Conservation (phyloP, 768 basidiomycete species). For the Collybia sp. region DNA sequence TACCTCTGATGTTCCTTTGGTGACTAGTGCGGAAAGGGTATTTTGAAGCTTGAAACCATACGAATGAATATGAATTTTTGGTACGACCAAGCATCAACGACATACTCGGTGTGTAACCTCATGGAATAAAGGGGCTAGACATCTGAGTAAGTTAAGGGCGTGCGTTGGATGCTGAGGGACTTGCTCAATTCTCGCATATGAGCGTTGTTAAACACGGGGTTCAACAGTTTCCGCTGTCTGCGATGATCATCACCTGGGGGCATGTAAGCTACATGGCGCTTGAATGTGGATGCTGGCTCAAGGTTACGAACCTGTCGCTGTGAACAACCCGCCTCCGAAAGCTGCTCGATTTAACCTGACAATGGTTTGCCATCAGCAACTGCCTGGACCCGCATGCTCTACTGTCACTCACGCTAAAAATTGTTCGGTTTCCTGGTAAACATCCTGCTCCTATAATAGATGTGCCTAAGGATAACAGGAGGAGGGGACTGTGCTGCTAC, state of each 20-base stretch:
- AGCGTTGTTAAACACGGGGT: conserved; percentile 30
- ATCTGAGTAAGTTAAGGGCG: background rate
- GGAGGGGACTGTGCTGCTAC: conserved; percentile 6
- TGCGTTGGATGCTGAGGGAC: background rate
- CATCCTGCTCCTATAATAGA: conserved; percentile 10
- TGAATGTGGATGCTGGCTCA: background rate
- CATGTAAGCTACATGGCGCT: background rate
- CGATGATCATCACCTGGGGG: conserved; percentile 6
- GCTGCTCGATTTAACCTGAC: conserved; percentile 1
- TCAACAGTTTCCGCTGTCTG: conserved; percentile 31
- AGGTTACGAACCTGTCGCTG: conserved; percentile 3
- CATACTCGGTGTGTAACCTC: conserved; percentile 12
- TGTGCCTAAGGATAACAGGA: background rate
- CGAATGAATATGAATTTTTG: background rate
- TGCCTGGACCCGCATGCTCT: background rate
- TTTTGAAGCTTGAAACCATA: conserved; percentile 4
- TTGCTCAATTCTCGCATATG: conserved; percentile 25
- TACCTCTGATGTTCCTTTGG: conserved; percentile 10
- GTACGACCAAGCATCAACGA: background rate
- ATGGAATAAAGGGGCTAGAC: conserved; percentile 11
- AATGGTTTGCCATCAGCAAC: background rate
- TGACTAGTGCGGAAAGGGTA: conserved; percentile 5
- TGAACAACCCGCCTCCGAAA: conserved; percentile 4
- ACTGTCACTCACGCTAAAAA: conserved; percentile 22
- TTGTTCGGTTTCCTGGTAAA: conserved; percentile 30